Base-by-base conservation (phyloP, 352 stramenopile species). In the Phytophthora cactorum region DNA sequence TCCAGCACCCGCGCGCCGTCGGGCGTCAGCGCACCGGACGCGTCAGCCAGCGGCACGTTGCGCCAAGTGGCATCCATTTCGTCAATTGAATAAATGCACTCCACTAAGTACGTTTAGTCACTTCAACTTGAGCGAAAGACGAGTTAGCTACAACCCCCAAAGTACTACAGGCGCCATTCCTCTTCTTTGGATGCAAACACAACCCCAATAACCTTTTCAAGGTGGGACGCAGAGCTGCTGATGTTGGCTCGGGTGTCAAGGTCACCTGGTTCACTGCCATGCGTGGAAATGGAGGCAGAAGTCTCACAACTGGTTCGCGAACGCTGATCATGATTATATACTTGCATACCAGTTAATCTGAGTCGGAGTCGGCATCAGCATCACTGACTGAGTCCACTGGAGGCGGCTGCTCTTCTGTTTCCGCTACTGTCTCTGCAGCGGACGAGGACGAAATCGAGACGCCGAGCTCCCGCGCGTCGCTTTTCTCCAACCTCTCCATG, bases 401-500 rank as follows among this genome's bases (percentile, higher is more conserved):
- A 14, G 36, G 3, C 12, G 27, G 3, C 8, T 59, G 47, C 3
- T 58, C 43, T 29, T 41, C 57, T 32, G 49, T 17, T 34, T 49
- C 49, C n/a, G 34, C 9, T 28, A 6, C 45, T 55, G 36, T 15
- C 27, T 29, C 46, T 41, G 41, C 29, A 27, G 55, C 12, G 2
- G 41, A 10, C n/a, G 29, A 44, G 2, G 77, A 82, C 10, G 73
- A 78, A 44, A 91, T 85, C 17, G 83, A 91, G 7, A 93, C 79
- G 10, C 82, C 82, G 28, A 92, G 77, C 17, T 83, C 69, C 12
- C 77, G 73, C n/a, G 78, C 80, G 38, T 82, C 79, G 56, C 72
- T 81, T 22, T 77, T 79, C 38, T 90, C 69, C 22, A 95, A 66
- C 7, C 83, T 70, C 50, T 79, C 61, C 41, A 92, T 63, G 4